These are phyloP conservation scores for Tremellales sp. DNA, from an alignment of 1,284 basidiomycete genomes.

Conservation along the genomic window DNA sequence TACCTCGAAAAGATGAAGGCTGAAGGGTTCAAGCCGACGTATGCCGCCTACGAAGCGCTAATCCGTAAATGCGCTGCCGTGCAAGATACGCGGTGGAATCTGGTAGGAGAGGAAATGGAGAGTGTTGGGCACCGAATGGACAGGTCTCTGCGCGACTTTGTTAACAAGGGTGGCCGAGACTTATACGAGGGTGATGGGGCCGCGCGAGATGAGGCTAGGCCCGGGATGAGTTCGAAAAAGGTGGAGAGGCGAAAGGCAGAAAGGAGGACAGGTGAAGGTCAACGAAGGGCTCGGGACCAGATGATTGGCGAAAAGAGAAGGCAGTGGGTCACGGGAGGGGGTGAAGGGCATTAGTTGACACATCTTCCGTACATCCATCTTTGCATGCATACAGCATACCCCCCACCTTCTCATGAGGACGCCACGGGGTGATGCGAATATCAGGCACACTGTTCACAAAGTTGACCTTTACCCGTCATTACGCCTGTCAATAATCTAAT, in stretches of 20 bases:
- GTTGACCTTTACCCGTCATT: background rate
- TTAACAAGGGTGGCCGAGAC: background rate
- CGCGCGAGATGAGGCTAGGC: background rate
- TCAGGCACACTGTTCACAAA: too few relatives aligned
- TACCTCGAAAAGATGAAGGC: slow-evolving; percentile 83
- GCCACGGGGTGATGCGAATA: too few relatives aligned
- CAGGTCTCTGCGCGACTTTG: background rate
- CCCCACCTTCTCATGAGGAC: too few relatives aligned
- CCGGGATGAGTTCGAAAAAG: background rate
- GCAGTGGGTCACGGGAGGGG: background rate
- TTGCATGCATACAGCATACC: too few relatives aligned
- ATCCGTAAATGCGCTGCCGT: slow-evolving; percentile 57
- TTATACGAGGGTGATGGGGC: background rate
- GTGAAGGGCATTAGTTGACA: background rate
- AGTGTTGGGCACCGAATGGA: slow-evolving; percentile 22
- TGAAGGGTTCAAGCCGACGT: slow-evolving; percentile 56
- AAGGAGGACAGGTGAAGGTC: background rate
- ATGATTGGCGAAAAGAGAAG: slow-evolving; percentile 5
- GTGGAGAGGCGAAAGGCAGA: background rate
- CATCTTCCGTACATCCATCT: background rate
- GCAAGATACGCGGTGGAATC: slow-evolving; percentile 60
- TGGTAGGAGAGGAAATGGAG: slow-evolving; percentile 69
- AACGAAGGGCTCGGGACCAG: slow-evolving; percentile 1
- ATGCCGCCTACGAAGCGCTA: slow-evolving; percentile 60
- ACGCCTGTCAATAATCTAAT: background rate